Conservation (phyloP, 768 basidiomycete species). For the Lyophyllum atratum region DNA sequence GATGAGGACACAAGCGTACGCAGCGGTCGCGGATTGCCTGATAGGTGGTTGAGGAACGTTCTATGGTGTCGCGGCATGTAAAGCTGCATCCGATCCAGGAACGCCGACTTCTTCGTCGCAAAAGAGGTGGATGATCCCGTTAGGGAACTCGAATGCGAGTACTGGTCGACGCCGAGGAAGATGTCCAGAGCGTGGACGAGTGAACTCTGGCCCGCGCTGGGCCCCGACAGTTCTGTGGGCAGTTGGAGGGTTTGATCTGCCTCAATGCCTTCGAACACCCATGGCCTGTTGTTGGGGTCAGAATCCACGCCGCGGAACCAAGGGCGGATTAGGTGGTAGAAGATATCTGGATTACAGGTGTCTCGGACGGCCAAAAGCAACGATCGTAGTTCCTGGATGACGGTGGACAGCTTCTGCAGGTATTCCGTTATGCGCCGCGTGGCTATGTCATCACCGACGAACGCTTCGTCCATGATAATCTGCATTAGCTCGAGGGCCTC, state of each 20-base stretch:
- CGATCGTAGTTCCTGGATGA: constrained; percentile 67
- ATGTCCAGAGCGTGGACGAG: constrained; percentile 76
- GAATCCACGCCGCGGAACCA: constrained; percentile 84
- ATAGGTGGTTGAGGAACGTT: constrained; percentile 70
- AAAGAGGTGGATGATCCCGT: constrained; percentile 24
- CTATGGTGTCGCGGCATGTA: constrained; percentile 90
- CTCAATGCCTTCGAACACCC: constrained; percentile 62
- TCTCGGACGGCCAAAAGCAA: constrained; percentile 71
- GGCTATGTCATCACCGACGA: constrained; percentile 73
- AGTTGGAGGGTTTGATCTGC: constrained; percentile 39
- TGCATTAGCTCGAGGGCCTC: constrained; percentile 87
- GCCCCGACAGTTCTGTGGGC: constrained; percentile 70
- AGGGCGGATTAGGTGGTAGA: constrained; percentile 75
- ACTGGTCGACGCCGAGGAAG: constrained; percentile 71
- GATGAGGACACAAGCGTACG: constrained; percentile 52
- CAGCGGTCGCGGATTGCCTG: constrained; percentile 59
- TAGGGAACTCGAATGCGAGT: constrained; percentile 27
- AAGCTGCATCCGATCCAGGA: constrained; percentile 73
- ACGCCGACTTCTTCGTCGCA: constrained; percentile 36
- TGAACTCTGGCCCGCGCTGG: constrained; percentile 84
- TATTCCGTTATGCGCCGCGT: constrained; percentile 66
- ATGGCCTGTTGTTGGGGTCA: constrained; percentile 39
- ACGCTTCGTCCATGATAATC: constrained; percentile 86
- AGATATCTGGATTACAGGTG: constrained; percentile 74
- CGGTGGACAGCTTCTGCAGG: constrained; percentile 60